Percentiles rank a stretch among this genome's conserved stretches.
These are phyloP conservation scores for Phenoliferia sp. DNA, from an alignment of 1,284 basidiomycete genomes.

Conservation along the genomic window DNA sequence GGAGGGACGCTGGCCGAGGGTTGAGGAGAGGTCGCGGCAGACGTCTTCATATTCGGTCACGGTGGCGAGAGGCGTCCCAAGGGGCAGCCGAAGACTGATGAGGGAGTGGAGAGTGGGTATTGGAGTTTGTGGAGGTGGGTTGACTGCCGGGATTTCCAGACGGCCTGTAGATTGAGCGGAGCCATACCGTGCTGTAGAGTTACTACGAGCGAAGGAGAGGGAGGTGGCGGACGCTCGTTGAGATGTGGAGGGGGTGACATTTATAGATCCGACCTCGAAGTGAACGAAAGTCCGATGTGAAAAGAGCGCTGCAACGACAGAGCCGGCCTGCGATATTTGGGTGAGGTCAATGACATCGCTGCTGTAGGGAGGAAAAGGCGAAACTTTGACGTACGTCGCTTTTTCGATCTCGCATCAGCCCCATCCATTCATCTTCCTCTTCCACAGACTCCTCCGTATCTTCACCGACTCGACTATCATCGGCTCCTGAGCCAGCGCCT, in stretches of 20 bases:
- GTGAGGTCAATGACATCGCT: neutral
- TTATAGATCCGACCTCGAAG: neutral
- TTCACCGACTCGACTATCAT: neutral
- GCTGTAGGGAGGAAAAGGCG: neutral
- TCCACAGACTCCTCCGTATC: neutral
- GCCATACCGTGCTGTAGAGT: neutral
- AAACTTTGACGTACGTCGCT: slow-evolving; percentile 1
- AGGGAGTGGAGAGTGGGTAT: slow-evolving; percentile 22
- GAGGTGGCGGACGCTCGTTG: neutral
- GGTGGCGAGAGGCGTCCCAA: neutral
- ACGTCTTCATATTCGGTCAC: slow-evolving; percentile 11
- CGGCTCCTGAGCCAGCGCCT: neutral
- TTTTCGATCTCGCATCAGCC: neutral
- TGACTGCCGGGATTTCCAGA: neutral
- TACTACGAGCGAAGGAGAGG: neutral
- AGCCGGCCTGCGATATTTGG: slow-evolving; percentile 4
- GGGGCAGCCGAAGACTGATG: slow-evolving; percentile 21
- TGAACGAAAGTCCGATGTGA: slow-evolving; percentile 15
- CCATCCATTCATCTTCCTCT: neutral
- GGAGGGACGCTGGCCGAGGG: slow-evolving; percentile 4
- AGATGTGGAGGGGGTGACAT: neutral
- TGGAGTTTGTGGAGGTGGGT: neutral
- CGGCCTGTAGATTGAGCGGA: neutral
- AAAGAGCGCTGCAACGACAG: slow-evolving; percentile 12
- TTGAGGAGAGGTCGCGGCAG: slow-evolving; percentile 14